Base-by-base conservation (phyloP, 2,329 filamentous ascomycete species). In the Penicillium sp. region DNA sequence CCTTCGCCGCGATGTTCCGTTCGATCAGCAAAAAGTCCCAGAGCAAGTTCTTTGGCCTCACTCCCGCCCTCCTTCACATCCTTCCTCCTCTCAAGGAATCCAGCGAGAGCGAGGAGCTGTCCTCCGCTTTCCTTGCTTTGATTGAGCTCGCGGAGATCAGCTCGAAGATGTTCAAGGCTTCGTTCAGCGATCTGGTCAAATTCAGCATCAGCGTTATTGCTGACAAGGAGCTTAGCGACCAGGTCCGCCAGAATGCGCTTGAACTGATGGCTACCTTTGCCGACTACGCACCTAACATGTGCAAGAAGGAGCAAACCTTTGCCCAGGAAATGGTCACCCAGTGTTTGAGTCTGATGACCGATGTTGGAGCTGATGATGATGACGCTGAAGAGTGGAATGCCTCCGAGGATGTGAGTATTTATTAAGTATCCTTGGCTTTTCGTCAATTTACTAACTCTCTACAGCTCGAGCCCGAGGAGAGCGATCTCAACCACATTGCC, bases 211-310 rank as follows among this genome's bases (percentile, higher is more conserved):
- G 90, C 6, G 91, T 97, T 51, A 90, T 99, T 62, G 90, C 95
- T 65, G 93, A 99, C 71, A 97, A 97, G 77, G 92, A 97, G 55
- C 82, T 99, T 18, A 88, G 87, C 56, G 92, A 96, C 67, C 84
- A 92, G 61, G 90, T 91, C 55, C 86, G 94, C 54, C 94, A 99
- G 73, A 97, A 97, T 68, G 91, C 93, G 0, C 80, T 99, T 34
- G 94, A 99, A 72, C 83, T 99, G 49, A 96, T 99, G 90, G 92
- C 92, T 21, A 99, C 94, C 0, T 99, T 99, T 71, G 92, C 93
- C 60, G 94, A 99, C 68, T 94, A 93, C 65, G 89, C 91, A 1
- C 91, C 94, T 4, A 88, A 88, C 30, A 93, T 97, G 86, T 97
- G 94, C 79, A 90, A 88, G 69, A 97, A 96, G 71, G 93, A 99